Conservation (phyloP, 441 rosid genomes). For the Eruca vesicaria region DNA sequence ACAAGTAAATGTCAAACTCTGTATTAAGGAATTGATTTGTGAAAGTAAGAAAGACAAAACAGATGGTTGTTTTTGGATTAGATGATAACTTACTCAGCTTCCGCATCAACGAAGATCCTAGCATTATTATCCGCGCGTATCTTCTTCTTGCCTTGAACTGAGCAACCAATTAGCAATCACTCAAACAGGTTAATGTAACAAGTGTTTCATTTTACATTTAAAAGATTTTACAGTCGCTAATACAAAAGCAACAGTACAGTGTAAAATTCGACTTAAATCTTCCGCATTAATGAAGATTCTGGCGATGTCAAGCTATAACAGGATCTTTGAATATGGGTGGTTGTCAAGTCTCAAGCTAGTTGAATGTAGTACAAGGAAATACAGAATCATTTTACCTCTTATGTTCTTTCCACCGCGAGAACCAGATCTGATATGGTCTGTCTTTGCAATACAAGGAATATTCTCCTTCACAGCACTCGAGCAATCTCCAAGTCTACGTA, state of each 20-base stretch:
- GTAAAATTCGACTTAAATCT: neutral
- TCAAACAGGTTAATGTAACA: neutral
- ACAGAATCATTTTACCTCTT: slow-evolving; percentile 44
- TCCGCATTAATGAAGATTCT: neutral
- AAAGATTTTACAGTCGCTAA: neutral
- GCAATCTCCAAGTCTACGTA: slow-evolving; percentile 68
- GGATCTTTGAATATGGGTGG: neutral
- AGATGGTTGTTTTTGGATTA: neutral
- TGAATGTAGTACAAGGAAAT: neutral
- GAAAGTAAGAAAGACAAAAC: slow-evolving; percentile 11
- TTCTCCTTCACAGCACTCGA: slow-evolving; percentile 39
- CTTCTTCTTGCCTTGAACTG: slow-evolving; percentile 60
- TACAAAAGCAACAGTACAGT: neutral
- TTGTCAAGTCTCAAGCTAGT: neutral
- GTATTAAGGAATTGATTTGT: neutral
- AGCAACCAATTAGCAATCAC: slow-evolving; percentile 15
- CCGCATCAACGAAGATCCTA: slow-evolving; percentile 69
- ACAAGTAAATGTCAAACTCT: slow-evolving; percentile 7
- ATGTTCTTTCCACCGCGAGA: slow-evolving; percentile 35
- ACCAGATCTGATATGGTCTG: slow-evolving; percentile 36
- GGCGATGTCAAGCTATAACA: neutral
- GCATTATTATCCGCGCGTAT: slow-evolving; percentile 30
- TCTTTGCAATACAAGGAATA: slow-evolving; percentile 30
- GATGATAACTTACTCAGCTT: slow-evolving; percentile 79
- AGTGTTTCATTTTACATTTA: neutral